Base-by-base conservation (phyloP, 1,139 yeast genomes). In the Candida gigantensis region DNA sequence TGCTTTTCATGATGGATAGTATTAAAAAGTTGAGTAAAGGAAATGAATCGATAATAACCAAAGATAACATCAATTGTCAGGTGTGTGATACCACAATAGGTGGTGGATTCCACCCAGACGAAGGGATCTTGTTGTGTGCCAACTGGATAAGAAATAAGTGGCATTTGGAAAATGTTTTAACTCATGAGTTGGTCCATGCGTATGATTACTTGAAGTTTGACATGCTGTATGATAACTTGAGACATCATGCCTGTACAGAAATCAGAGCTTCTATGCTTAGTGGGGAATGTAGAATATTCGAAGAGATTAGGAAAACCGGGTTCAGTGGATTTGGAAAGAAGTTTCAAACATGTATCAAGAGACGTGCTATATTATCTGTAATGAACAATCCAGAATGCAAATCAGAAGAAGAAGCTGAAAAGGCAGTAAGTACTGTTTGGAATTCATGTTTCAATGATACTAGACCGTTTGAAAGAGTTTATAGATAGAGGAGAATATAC, bases 171-270 rank as follows among this genome's bases (percentile, higher is more conserved):
- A 97, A 92, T 53, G 85, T 95, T 0, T 63, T 92, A 45, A 76
- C 97, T 3, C 99, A 92, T 58, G 99, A 92, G 55, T 71, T 92
- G 58, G 82, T 94, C 15, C 99, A 92, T 60, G 94, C 90, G 37
- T 92, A 88, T 60, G 99, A 92, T 60, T 84, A 89, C 55, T 69
- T 88, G 49, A 84, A 88, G 58, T 92, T 94, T 66, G 71, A 87
- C 37, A 88, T 92, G 7, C 85, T 92, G 57, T 84, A 95, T 81
- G 58, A 73, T 39, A 79, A 92, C 58, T 68, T 94, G 54, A 79
- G 79, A 52, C 98, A 92, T 55, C 98, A 92, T 57, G 98, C 98
- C 0, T 94, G 98, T 60, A 84, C 97, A 1, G 98, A 92, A 62
- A 88, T 92, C 36, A 72, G 99, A 43, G 98, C 98, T 0, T 84